Evolutionary conservation across 352 stramenopile species (phyloP).

Genomic region (Pythium vanterpoolii): DNA sequence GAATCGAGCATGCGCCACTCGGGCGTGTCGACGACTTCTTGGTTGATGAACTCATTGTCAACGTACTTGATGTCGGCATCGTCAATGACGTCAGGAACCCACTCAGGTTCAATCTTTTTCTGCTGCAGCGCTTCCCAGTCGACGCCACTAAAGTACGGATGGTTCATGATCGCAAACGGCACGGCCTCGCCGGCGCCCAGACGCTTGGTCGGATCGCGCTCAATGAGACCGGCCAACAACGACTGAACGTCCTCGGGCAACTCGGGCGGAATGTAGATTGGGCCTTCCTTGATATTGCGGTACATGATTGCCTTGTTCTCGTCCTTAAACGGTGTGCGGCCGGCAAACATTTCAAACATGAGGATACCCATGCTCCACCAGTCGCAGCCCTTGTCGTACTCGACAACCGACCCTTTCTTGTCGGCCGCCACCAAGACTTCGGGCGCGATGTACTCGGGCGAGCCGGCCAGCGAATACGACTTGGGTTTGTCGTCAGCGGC

Average conservation of each 20-base stretch:
- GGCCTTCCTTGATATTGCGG: constrained; percentile 85
- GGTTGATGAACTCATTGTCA: constrained; percentile 86
- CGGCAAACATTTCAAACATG: constrained; percentile 89
- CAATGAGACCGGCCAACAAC: constrained; percentile 72
- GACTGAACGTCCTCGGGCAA: constrained; percentile 69
- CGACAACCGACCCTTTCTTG: constrained; percentile 32
- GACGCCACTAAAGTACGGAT: constrained; percentile 84
- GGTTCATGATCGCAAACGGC: constrained; percentile 87
- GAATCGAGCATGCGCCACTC: constrained; percentile 89
- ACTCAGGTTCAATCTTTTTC: constrained; percentile 78
- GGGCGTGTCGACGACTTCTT: constrained; percentile 82
- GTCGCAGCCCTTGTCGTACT: constrained; percentile 82
- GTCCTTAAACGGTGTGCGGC: constrained; percentile 91
- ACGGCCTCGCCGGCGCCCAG: constrained; percentile 73
- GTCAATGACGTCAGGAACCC: constrained; percentile 79
- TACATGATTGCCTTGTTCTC: constrained; percentile 92
- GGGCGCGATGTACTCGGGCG: constrained; percentile 90
- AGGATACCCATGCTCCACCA: constrained; percentile 91
- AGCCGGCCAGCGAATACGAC: constrained; percentile 71
- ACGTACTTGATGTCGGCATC: constrained; percentile 85
- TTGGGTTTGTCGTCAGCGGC: constrained; percentile 35
- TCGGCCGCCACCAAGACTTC: constrained; percentile 82
- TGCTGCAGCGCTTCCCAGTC: constrained; percentile 85
- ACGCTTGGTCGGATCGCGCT: constrained; percentile 70
- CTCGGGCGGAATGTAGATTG: constrained; percentile 76